Evolutionary conservation across 2,329 filamentous ascomycete species (phyloP), one percentile per base, ranked within the genome.

Genomic region (Claviceps sp.): DNA sequence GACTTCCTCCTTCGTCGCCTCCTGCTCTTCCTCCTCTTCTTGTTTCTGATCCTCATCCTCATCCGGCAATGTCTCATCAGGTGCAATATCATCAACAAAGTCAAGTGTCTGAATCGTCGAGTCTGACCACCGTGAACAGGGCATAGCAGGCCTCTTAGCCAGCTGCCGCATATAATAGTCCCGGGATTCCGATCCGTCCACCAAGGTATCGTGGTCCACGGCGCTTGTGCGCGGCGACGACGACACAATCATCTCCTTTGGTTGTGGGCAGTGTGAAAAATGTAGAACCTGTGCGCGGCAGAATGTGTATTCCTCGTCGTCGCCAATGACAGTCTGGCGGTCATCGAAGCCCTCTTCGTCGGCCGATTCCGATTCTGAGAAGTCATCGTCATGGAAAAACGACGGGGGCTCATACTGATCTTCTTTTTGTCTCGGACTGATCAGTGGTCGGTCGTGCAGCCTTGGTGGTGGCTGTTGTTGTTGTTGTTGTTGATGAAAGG

Each of bases 71-170:
- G 50, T 49, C 24, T 57, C 53, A 26, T 56, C 62, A 36, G 54
- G 41, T 11, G 55, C 43, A 9, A 47, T 5, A 20, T 51, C 48
- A 24, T 58, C 57, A 36, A 30, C 26, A 30, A 57, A 60, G 47
- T 59, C 58, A 24, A 63, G 51, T 2, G 62, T 61, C 54, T 67
- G 61, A 52, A 71, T 65, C 34, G 70, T 72, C 7, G 70, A 72
- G 50, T 70, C 69, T 41, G 70, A 72, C 70, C 70, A 72, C 52
- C 64, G 65, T 20, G 69, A 71, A 49, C 64, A 61, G 2, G 63
- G 65, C 56, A 68, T 54, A 4, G 60, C 55, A 20, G 67, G 65
- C 18, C 63, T 60, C 54, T 59, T 57, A 43, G 60, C 50, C 41
- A 65, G 54, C 36, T 61, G 59, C 54, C 61, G 53, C 53, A 61